Base-by-base conservation (phyloP, 75 land plant genomes). In the Cryptomeria japonica region DNA sequence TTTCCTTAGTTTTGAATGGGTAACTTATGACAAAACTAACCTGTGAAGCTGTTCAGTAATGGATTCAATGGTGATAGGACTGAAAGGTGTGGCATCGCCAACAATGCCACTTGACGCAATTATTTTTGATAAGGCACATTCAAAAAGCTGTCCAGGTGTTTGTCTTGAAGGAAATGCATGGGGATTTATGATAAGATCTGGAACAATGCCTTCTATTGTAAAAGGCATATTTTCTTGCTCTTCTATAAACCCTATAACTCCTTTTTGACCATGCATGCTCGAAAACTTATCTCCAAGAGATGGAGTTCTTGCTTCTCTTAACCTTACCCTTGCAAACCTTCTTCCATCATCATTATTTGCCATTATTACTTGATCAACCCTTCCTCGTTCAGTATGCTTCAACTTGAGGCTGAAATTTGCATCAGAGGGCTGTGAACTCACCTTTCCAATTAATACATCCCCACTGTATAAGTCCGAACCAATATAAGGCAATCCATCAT, bases 181-280 rank as follows among this genome's bases (percentile, higher is more conserved):
- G 32, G 99, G 99, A 85, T 51, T 51, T 51, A 51, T 51, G 55
- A 51, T 51, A 51, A 51, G 55, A 51, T 51, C 55, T 51, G 55
- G 98, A 68, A 95, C 97, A 36, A 97, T 96, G 2, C 99, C 99
- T 89, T 51, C 55, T 51, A 13, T 13, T 51, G 55, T 51, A 51
- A 51, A 51, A 51, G 55, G 55, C 55, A 51, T 51, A 51, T 51
- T 51, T 51, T 51, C 55, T 51, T 51, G 55, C 16, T 90, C 89
- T 79, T 94, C 97, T 32, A 93, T 87, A 42, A 91, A 92, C 4
- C 98, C 99, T 3, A 96, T 68, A 36, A 96, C 97, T 61, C 99
- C 99, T 88, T 97, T 97, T 84, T 97, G 99, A 18, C 99, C 99
- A 93, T 97, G 99, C 99, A 96, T 96, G 78, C 97, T 95, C 15